Evolutionary conservation across 2,329 filamentous ascomycete species (phyloP), one percentile per base, ranked within the genome.

Genomic region (Curvularia spicifera): DNA sequence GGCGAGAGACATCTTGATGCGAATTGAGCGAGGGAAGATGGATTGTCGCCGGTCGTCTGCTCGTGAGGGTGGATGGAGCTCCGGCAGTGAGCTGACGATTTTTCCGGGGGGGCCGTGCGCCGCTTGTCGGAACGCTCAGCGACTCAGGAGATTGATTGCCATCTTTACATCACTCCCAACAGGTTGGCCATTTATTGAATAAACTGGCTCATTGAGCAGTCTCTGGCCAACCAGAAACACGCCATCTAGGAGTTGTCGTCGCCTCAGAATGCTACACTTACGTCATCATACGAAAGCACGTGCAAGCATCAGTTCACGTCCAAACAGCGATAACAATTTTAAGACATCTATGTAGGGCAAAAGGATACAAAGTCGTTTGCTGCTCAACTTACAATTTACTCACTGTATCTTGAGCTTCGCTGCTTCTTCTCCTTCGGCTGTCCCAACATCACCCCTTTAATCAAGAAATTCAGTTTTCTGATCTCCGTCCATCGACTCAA

Each of bases 401-500:
- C 61, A 20, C 50, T 53, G 20, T 46, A 56, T 33, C 47, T 26
- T 12, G 47, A 46, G 28, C 42, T 31, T 22, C 45, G 31, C n/a
- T 47, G 28, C 50, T 56, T 51, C 53, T 59, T 59, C 37, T 60
- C 63, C 53, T 66, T 62, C 15, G 56, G 33, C 52, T 59, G 56
- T 5, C 65, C 66, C 33, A 69, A 33, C 20, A 63, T 55, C 9
- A 53, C 58, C 10, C 64, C 69, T 42, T 62, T 68, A 42, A 77
- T 64, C 59, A 77, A 54, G 52, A 78, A 75, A 64, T 83, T 83
- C 70, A 83, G 65, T 71, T 77, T 79, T 46, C 80, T 67, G 53
- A 93, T 91, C 74, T 92, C 89, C 24, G 85, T 89, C 87, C 89
- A 93, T 40, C 90, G 80, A 50, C 84, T 89, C 80, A 89, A 79